Percentiles rank a stretch among this genome's conserved stretches.
phyloP scores from a whole-genome alignment of 805 yeast species.

The Hanseniaspora vineae region DNA sequence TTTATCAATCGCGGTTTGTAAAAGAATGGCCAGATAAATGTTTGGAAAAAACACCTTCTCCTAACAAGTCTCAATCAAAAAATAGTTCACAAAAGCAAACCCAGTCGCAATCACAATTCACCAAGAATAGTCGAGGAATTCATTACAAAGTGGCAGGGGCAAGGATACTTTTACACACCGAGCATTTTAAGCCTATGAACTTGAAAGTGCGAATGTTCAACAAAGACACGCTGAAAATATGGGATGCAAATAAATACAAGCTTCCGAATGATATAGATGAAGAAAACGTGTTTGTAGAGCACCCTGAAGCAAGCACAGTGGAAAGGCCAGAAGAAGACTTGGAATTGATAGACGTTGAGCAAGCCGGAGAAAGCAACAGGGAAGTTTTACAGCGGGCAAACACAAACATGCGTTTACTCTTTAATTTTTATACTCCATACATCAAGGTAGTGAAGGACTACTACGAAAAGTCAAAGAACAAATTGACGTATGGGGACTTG shows the following conservation, averaged over 20 bases:
- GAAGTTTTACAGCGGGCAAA: slow-evolving; percentile 7
- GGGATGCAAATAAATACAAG: slow-evolving; percentile 16
- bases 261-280: not conserved
- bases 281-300: not conserved
- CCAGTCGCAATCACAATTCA: not conserved
- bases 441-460: slow-evolving; percentile 6
- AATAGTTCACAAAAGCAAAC: slow-evolving; percentile 3
- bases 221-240: slow-evolving; percentile 12
- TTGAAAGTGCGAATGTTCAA: slow-evolving; percentile 36
- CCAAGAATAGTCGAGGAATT: slow-evolving; percentile 27
- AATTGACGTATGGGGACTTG: slow-evolving; percentile 13
- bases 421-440: slow-evolving; percentile 13
- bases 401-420: slow-evolving; percentile 17
- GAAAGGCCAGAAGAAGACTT: not conserved
- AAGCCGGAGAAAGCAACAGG: not conserved
- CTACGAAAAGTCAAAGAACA: slow-evolving; percentile 10
- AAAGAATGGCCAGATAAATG: slow-evolving; percentile 21
- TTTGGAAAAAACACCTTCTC: not conserved
- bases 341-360: not conserved
- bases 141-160: slow-evolving; percentile 37
- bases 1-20: slow-evolving; percentile 52
- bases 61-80: not conserved
- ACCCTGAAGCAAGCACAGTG: too few species aligned
- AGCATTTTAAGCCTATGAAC: slow-evolving; percentile 33
- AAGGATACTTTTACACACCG: slow-evolving; percentile 29